phyloP scores from a whole-genome alignment of 768 basidiomycete genomes.

The Pholiota molesta region DNA sequence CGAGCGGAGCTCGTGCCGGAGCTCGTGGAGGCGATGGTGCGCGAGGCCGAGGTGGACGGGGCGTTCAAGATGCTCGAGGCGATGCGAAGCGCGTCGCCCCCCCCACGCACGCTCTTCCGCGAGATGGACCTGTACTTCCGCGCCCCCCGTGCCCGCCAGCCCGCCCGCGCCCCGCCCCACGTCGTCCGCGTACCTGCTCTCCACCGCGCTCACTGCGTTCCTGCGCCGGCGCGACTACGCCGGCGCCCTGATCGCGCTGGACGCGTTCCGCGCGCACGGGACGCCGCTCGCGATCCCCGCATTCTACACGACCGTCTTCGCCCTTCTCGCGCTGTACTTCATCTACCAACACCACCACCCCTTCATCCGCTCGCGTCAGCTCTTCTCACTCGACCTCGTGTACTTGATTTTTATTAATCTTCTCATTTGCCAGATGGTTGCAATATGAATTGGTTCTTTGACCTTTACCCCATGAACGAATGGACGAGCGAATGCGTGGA shows the following conservation, averaged over 20 bases:
- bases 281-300: slow-evolving; percentile 36
- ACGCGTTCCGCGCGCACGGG: slow-evolving; percentile 25
- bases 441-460: no score
- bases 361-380: slow-evolving; percentile 88
- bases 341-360: slow-evolving; percentile 88
- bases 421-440: no score
- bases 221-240: slow-evolving; percentile 48
- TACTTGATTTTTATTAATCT: no score
- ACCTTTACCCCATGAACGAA: no score
- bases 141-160: no score
- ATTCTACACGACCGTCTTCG: slow-evolving; percentile 66
- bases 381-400: slow-evolving; percentile 93
- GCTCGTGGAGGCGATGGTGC: slow-evolving; percentile 4
- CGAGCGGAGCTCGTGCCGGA: neutral
- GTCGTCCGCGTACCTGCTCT: slow-evolving; percentile 38
- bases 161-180: no score
- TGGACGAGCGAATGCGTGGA: no score
- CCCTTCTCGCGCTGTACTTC: slow-evolving; percentile 81
- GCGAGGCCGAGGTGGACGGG: neutral
- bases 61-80: no score
- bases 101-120: slow-evolving; percentile 45
- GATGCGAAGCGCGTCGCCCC: neutral
- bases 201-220: slow-evolving; percentile 46
- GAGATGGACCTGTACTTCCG: slow-evolving; percentile 32
- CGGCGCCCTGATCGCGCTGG: slow-evolving; percentile 45